Evolutionary conservation across 306 rosid species (phyloP).

Genomic region (Prunus mume): DNA sequence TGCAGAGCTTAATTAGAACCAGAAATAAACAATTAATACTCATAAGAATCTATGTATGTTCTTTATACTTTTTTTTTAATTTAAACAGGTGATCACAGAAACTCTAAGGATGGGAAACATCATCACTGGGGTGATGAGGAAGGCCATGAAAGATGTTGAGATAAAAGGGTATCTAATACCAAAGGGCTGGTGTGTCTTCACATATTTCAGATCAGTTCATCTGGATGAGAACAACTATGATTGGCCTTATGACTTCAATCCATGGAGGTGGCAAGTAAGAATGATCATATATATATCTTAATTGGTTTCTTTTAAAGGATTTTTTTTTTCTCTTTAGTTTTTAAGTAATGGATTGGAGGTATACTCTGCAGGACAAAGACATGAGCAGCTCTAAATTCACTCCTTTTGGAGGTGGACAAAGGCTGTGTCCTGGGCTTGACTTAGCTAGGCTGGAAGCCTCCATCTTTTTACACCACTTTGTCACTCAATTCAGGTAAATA

Average conservation of each 20-base stretch:
- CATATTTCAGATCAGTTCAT: conserved; percentile 89
- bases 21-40: background rate
- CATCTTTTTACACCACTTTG: conserved; percentile 77
- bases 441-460: conserved; percentile 90
- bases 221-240: conserved; percentile 76
- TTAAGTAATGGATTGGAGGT: conserved; percentile 12
- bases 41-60: background rate
- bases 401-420: conserved; percentile 97
- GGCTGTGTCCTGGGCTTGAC: conserved; percentile 94
- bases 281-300: background rate
- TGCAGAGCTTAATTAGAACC: background rate
- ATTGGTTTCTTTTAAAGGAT: background rate
- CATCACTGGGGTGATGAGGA: conserved; percentile 79
- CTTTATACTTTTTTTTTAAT: background rate
- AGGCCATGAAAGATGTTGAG: conserved; percentile 81
- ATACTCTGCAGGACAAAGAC: conserved; percentile 54
- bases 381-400: conserved; percentile 66
- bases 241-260: conserved; percentile 78
- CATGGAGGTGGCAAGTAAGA: conserved; percentile 99
- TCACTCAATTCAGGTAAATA: conserved; percentile 77
- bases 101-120: conserved; percentile 84
- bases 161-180: conserved; percentile 85
- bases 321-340: too few relatives aligned
- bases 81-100: conserved; percentile 73
- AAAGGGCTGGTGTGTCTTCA: conserved; percentile 79